Conservation (phyloP, 768 basidiomycete species). For the Sutorius australiensis region DNA sequence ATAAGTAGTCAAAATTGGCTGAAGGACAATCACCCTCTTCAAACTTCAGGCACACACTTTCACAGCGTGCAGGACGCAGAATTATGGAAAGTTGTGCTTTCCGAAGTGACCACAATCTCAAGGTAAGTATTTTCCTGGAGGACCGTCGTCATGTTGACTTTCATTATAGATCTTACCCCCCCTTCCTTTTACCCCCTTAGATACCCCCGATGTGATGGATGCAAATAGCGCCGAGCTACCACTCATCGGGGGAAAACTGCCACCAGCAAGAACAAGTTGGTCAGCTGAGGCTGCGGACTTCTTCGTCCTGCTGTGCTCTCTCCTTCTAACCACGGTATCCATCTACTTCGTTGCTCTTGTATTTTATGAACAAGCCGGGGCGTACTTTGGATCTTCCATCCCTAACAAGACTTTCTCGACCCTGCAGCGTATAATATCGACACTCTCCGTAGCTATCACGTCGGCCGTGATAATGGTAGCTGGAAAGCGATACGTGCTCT, state of each 20-base stretch:
- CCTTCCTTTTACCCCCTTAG: neutral
- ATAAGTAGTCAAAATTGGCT: neutral
- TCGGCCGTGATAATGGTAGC: conserved; percentile 15
- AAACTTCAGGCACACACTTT: neutral
- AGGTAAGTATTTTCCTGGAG: neutral
- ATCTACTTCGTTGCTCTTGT: conserved; percentile 6
- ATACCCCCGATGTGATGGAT: neutral
- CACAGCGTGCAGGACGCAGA: no score
- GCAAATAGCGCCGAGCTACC: neutral
- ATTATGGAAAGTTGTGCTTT: neutral
- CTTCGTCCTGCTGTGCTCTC: conserved; percentile 6
- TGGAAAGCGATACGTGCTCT: conserved; percentile 16
- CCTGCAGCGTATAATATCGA: conserved; percentile 4
- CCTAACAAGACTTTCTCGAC: neutral
- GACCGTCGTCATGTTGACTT: neutral
- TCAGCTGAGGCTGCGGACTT: conserved; percentile 5
- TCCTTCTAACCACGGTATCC: conserved; percentile 1
- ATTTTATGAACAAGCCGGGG: neutral
- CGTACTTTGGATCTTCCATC: neutral
- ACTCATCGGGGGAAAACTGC: neutral
- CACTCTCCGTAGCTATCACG: conserved; percentile 11
- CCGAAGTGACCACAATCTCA: neutral
- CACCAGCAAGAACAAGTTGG: neutral
- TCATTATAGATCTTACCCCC: neutral
- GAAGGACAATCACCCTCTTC: neutral